A percentile compares a stretch with the other conserved stretches of the same genome.
Conservation (phyloP, 2,329 filamentous ascomycete genomes). For the Drechmeria coniospora region DNA sequence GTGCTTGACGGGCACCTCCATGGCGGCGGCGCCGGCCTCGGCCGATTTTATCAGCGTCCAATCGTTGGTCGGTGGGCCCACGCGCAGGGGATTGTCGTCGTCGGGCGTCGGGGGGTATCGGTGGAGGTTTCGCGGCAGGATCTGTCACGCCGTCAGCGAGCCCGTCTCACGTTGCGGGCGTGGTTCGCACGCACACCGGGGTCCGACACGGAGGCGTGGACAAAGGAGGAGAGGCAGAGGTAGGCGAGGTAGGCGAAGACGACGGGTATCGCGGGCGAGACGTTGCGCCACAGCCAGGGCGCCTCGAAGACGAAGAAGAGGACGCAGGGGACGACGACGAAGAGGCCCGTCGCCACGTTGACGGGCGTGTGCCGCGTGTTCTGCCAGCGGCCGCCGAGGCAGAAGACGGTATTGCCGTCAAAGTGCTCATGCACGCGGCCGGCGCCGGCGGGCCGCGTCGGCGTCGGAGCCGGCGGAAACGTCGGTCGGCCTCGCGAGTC, state of each 20-base stretch:
- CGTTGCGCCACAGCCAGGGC: slow-evolving; percentile 69
- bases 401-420: slow-evolving; percentile 84
- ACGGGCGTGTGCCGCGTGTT: slow-evolving; percentile 79
- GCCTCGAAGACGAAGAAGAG: slow-evolving; percentile 81
- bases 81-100: slow-evolving; percentile 63
- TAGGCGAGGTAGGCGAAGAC: slow-evolving; percentile 85
- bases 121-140: slow-evolving; percentile 83
- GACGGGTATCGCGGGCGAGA: slow-evolving; percentile 80
- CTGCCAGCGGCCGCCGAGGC: slow-evolving; percentile 68
- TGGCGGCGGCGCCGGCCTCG: slow-evolving; percentile 60
- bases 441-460: slow-evolving; percentile 23
- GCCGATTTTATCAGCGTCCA: slow-evolving; percentile 85
- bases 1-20: slow-evolving; percentile 97
- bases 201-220: slow-evolving; percentile 84
- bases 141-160: slow-evolving; percentile 32
- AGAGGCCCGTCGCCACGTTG: slow-evolving; percentile 69
- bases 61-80: slow-evolving; percentile 77
- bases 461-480: slow-evolving; percentile 16
- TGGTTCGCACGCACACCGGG: slow-evolving; percentile 58
- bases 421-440: slow-evolving; percentile 79
- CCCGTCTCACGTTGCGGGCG: neutral
- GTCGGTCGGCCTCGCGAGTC: slow-evolving; percentile 17
- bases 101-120: slow-evolving; percentile 64
- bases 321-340: slow-evolving; percentile 62
- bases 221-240: slow-evolving; percentile 80